Base-by-base conservation (phyloP, 2,329 filamentous ascomycete genomes). In the Celoporthe dispersa region DNA sequence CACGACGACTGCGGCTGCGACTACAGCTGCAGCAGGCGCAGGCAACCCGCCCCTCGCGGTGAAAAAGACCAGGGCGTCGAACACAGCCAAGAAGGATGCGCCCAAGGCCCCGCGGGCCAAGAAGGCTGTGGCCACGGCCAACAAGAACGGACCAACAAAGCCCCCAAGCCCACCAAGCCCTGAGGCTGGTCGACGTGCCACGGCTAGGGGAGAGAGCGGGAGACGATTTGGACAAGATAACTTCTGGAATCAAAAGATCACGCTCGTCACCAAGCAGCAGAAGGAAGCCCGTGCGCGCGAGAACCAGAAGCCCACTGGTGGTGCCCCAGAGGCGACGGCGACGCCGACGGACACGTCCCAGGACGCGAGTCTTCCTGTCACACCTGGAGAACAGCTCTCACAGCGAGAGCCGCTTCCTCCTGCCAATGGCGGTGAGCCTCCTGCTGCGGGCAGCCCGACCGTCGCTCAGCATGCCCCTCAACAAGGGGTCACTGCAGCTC, bases 171-270 rank as follows among this genome's bases (percentile, higher is more conserved):
- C 65, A 14, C 35, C 16, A 16, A 65, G 68, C 7, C 25, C 53
- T 28, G 31, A 64, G 55, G 37, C 63, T 9, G n/a, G 31, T 14
- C 55, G 53, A 31, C 28, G n/a, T 31, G 22, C 70, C 16, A 41
- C 73, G 12, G 61, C 73, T 11, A 33, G 48, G 2, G n/a, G 60
- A 70, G 6, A 73, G 72, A 19, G 64, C 76, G 9, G 75, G 74
- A 2, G 80, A 83, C 63, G 85, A 85, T 64, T 76, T 91, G 48
- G 86, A 90, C 67, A 84, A 80, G 64, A 82, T 91, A 71, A 86
- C 87, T 0, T 82, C 81, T 48, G 85, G 86, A 1, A 86, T 90
- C 84, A 89, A 87, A 89, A 86, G 77, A 87, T 91, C 70, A 89
- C 86, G 76, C 77, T 90, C 33, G 81, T 90, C 53, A 89, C 87